A percentile compares a stretch with the other conserved stretches of the same genome.
These are phyloP conservation scores for Talaromyces sp. DNA, from an alignment of 2,329 filamentous ascomycete species.

Conservation along the genomic window DNA sequence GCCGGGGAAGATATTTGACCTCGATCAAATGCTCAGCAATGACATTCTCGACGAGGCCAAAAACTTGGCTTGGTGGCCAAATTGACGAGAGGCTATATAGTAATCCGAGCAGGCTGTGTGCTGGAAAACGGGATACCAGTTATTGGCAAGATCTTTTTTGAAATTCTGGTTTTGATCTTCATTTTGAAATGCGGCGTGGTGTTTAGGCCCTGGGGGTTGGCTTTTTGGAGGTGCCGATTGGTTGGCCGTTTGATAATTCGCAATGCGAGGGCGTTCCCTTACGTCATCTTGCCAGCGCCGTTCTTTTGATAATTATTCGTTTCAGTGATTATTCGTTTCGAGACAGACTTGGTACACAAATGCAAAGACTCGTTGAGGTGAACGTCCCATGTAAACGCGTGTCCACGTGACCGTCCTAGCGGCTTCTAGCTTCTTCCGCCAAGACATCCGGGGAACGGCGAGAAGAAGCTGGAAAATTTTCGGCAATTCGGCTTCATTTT, in stretches of 20 bases:
- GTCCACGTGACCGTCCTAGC: slow-evolving; percentile 26
- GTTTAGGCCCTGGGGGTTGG: not conserved
- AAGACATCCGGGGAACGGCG: slow-evolving; percentile 35
- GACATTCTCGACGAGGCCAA: slow-evolving; percentile 1
- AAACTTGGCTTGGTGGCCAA: slow-evolving; percentile 6
- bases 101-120: not conserved
- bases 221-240: not conserved
- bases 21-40: slow-evolving; percentile 2
- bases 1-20: slow-evolving; percentile 8
- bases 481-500: slow-evolving; percentile 23
- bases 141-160: not conserved
- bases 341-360: not conserved
- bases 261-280: not conserved
- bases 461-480: slow-evolving; percentile 37
- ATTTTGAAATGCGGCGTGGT: not conserved
- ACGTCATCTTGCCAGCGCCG: not conserved
- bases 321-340: not conserved
- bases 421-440: slow-evolving; percentile 38
- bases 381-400: not conserved
- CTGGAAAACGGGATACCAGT: not conserved
- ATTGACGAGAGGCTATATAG: slow-evolving; percentile 2
- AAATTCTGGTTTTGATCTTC: not conserved
- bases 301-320: too few species aligned
- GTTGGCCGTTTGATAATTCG: not conserved
- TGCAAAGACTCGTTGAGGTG: not conserved